A percentile compares a stretch with the other conserved stretches of the same genome.
These are phyloP conservation scores for Geranium brycei DNA, from an alignment of 345 rosid species.

Conservation along the genomic window DNA sequence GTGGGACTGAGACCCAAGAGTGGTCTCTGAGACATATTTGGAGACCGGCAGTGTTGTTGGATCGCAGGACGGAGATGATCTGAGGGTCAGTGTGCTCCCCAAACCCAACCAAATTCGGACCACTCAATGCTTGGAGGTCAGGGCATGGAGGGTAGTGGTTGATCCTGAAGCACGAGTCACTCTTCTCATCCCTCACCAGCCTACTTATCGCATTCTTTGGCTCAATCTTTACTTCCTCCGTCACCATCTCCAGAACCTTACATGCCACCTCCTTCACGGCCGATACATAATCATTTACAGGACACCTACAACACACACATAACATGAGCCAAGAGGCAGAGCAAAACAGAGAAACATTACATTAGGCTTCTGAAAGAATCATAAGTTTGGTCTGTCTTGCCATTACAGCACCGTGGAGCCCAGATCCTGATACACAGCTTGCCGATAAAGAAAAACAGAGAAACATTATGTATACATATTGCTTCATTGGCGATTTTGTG, in stretches of 20 bases:
- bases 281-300: conserved; percentile 12
- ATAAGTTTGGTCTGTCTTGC: not conserved
- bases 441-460: too few relatives aligned
- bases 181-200: conserved; percentile 2
- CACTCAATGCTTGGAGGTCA: conserved; percentile 5
- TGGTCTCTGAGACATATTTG: too few relatives aligned
- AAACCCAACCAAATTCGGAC: conserved; percentile 6
- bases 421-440: too few relatives aligned
- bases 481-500: too few relatives aligned
- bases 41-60: too few relatives aligned
- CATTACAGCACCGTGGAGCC: too few relatives aligned
- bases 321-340: not conserved
- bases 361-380: too few relatives aligned
- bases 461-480: too few relatives aligned
- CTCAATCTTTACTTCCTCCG: conserved; percentile 10
- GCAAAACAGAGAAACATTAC: too few relatives aligned
- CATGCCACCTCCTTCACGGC: conserved; percentile 13
- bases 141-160: conserved; percentile 13
- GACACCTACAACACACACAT: conserved; percentile 2
- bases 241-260: conserved; percentile 17
- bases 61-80: too few relatives aligned
- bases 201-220: conserved; percentile 6
- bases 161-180: conserved; percentile 9
- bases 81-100: not conserved
- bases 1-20: not conserved